Evolutionary conservation across 768 basidiomycete genomes (phyloP).

Genomic region (Mycena indigotica): DNA sequence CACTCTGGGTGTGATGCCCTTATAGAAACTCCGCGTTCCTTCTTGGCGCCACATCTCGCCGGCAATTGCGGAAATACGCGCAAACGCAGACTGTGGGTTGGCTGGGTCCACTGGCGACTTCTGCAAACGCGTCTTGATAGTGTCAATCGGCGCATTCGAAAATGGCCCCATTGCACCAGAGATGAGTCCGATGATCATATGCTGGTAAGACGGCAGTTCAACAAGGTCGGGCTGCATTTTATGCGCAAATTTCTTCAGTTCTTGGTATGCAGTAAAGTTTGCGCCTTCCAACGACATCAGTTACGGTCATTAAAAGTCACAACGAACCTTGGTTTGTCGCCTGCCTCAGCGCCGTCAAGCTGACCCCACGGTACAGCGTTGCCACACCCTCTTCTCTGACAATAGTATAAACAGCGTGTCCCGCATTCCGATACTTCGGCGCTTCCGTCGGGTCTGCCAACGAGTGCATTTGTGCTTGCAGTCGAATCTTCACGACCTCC

Average conservation of each 20-base stretch:
- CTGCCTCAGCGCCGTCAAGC: constrained; percentile 90
- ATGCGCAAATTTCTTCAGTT: constrained; percentile 85
- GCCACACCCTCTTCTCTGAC: constrained; percentile 86
- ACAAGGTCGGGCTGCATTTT: constrained; percentile 73
- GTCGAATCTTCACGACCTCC: constrained; percentile 98
- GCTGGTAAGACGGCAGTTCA: constrained; percentile 92
- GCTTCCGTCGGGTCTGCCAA: constrained; percentile 92
- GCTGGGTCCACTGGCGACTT: constrained; percentile 76
- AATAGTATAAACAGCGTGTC: constrained; percentile 94
- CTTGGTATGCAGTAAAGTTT: constrained; percentile 98
- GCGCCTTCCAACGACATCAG: constrained; percentile 54
- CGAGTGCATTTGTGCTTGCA: constrained; percentile 97
- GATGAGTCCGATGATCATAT: constrained; percentile 92
- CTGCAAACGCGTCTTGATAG: constrained; percentile 95
- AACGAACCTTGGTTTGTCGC: constrained; percentile 91
- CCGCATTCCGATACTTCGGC: constrained; percentile 94
- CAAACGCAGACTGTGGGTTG: constrained; percentile 60
- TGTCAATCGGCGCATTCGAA: constrained; percentile 95
- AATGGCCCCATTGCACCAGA: constrained; percentile 99
- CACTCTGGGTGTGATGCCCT: constrained; percentile 96
- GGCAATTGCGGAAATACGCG: constrained; percentile 79
- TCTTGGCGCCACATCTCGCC: constrained; percentile 93
- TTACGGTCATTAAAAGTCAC: constrained; percentile 12
- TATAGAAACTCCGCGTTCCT: constrained; percentile 91
- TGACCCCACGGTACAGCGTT: constrained; percentile 90